Evolutionary conservation across 2,329 filamentous ascomycete genomes (phyloP), one percentile per base, ranked within the genome.

Genomic region (Alternaria consortialis): DNA sequence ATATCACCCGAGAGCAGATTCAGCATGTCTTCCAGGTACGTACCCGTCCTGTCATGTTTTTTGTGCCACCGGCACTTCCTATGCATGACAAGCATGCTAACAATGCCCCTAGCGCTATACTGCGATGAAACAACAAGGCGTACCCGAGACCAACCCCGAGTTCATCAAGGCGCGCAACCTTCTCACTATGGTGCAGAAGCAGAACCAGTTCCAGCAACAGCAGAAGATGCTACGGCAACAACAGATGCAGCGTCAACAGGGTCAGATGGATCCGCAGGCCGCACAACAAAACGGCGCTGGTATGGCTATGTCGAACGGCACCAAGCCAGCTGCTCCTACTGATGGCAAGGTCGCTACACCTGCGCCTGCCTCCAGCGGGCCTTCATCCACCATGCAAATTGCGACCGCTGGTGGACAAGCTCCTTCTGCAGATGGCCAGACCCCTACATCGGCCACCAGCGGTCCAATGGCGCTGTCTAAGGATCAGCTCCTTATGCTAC

Each of bases 51-150:
- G 23, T 8, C 15, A n/a, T 46, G 39, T 20, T 32, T 36, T 37
- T 51, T 53, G 61, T 52, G 52, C 58, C 42, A 40, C 23, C 6
- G 37, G 52, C 15, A 55, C 63, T 63, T 48, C 56, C 43, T 59
- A 31, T 54, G 32, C 48, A 50, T 40, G 5, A 11, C 29, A 29
- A 50, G 9, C 29, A 46, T 2, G 63, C 81, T 86, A 74, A 84
- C 79, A 61, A 47, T 50, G 56, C 37, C 47, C 51, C 73, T n/a
- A 97, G 94, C 93, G 92, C 86, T 95, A 91, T 68, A 90, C 91
- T 75, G 88, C 92, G 78, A 93, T 98, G 91, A 95, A 94, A 80
- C 87, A 91, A 57, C 86, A 90, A 72, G 94, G 94, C 69, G 90
- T 96, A 25, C 88, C 92, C 40, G 86, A 89, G 58, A 90, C 86